Conservation (phyloP, 768 basidiomycete species). For the Podaxis carcinomalis region DNA sequence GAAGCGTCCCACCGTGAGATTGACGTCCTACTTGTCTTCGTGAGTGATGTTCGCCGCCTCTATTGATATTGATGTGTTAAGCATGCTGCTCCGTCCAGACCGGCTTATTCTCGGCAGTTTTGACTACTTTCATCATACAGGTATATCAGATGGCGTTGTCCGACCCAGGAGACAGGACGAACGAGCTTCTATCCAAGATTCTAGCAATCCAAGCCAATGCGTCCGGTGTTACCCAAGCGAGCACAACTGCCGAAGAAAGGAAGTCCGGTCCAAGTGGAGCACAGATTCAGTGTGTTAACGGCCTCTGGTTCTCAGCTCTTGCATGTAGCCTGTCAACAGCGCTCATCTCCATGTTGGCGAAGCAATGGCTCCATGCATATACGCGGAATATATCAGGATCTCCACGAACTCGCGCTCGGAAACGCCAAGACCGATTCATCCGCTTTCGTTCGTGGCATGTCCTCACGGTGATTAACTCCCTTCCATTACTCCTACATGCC, state of each 20-base stretch:
- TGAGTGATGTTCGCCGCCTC: slow-evolving; percentile 18
- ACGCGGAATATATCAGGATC: slow-evolving; percentile 30
- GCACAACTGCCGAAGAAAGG: background rate
- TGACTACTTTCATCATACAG: slow-evolving; percentile 41
- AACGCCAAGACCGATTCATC: slow-evolving; percentile 32
- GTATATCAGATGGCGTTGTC: slow-evolving; percentile 35
- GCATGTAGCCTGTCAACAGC: slow-evolving; percentile 38
- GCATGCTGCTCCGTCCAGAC: slow-evolving; percentile 21
- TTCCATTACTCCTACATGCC: slow-evolving; percentile 36
- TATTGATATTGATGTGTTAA: background rate
- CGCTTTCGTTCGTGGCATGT: slow-evolving; percentile 35
- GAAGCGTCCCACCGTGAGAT: slow-evolving; percentile 39
- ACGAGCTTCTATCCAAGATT: slow-evolving; percentile 28
- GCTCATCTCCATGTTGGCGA: slow-evolving; percentile 40
- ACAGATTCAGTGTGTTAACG: slow-evolving; percentile 37
- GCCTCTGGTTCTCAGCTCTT: slow-evolving; percentile 42
- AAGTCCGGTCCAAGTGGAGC: slow-evolving; percentile 12
- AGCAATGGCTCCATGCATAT: slow-evolving; percentile 40
- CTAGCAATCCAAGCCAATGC: slow-evolving; percentile 20
- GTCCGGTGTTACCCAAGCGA: background rate
- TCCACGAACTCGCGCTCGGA: slow-evolving; percentile 30
- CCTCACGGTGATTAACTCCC: slow-evolving; percentile 31
- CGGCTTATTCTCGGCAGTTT: slow-evolving; percentile 39
- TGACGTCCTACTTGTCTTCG: slow-evolving; percentile 42
- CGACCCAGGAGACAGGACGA: slow-evolving; percentile 28